These are phyloP conservation scores for Nakazawaea ambrosiae DNA, from an alignment of 805 yeast species.

Conservation along the genomic window DNA sequence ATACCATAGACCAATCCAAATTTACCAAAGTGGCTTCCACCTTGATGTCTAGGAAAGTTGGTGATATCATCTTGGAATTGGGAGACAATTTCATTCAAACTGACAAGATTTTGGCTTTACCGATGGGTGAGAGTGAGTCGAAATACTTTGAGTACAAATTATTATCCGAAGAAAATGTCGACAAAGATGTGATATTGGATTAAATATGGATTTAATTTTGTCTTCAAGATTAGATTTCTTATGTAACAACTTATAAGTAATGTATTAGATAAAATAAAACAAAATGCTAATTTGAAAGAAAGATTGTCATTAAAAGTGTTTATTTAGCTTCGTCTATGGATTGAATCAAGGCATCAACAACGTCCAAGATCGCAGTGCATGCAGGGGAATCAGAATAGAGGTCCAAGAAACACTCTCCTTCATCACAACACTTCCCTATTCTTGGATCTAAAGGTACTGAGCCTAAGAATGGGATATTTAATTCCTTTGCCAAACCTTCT, in stretches of 20 bases:
- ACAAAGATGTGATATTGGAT: conserved; percentile 4
- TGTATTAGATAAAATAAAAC: too few relatives aligned
- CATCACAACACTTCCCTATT: conserved; percentile 83
- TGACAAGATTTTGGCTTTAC: conserved; percentile 29
- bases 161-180: conserved; percentile 5
- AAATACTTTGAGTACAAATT: conserved; percentile 24
- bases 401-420: conserved; percentile 80
- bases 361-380: conserved; percentile 73
- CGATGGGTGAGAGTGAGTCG: conserved; percentile 39
- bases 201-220: not conserved
- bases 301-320: too few relatives aligned
- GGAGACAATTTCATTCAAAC: conserved; percentile 20
- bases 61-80: conserved; percentile 29
- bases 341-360: conserved; percentile 66
- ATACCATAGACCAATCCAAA: conserved; percentile 27
- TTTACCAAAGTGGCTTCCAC: conserved; percentile 41
- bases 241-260: too few relatives aligned
- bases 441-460: conserved; percentile 94
- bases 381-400: conserved; percentile 90
- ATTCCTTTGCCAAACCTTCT: conserved; percentile 69
- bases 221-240: too few relatives aligned
- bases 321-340: conserved; percentile 48
- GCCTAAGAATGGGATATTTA: conserved; percentile 75
- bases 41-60: conserved; percentile 44
- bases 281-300: too few relatives aligned